These are phyloP conservation scores for Lecanicillium sp. DNA, from an alignment of 2,329 filamentous ascomycete genomes.

Conservation along the genomic window DNA sequence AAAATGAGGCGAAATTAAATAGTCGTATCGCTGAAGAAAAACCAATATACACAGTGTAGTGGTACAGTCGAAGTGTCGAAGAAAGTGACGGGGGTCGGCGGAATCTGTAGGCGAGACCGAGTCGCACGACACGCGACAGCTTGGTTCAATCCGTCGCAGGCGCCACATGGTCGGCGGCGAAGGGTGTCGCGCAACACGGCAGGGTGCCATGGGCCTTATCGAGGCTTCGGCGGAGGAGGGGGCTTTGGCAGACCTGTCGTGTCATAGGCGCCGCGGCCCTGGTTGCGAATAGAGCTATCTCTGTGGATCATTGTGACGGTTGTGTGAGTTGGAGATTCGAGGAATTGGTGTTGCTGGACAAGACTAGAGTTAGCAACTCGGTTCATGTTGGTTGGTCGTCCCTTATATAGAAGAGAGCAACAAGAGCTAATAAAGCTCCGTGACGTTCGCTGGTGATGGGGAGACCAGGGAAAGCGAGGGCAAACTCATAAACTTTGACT, in stretches of 20 bases:
- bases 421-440: not conserved
- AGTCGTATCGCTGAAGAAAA: slow-evolving; percentile 23
- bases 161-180: not conserved
- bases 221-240: slow-evolving; percentile 35
- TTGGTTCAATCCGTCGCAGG: not conserved
- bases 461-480: slow-evolving; percentile 7
- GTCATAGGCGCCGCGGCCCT: slow-evolving; percentile 48
- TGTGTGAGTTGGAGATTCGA: slow-evolving; percentile 3
- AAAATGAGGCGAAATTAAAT: slow-evolving; percentile 29
- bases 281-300: slow-evolving; percentile 34
- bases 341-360: slow-evolving; percentile 8
- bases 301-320: slow-evolving; percentile 31
- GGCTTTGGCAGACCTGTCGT: slow-evolving; percentile 44
- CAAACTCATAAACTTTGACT: slow-evolving; percentile 23
- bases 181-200: slow-evolving; percentile 3
- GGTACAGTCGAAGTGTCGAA: slow-evolving; percentile 16
- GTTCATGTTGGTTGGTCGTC: not conserved
- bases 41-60: slow-evolving; percentile 22
- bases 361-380: slow-evolving; percentile 1
- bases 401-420: not conserved
- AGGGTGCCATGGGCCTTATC: slow-evolving; percentile 21
- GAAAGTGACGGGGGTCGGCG: slow-evolving; percentile 18
- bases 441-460: not conserved
- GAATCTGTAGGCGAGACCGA: slow-evolving; percentile 12
- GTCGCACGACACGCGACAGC: slow-evolving; percentile 6